Percentiles rank a stretch among this genome's conserved stretches.
Conservation (phyloP, 148 eudicot genomes). For the Simmondsia chinensis region DNA sequence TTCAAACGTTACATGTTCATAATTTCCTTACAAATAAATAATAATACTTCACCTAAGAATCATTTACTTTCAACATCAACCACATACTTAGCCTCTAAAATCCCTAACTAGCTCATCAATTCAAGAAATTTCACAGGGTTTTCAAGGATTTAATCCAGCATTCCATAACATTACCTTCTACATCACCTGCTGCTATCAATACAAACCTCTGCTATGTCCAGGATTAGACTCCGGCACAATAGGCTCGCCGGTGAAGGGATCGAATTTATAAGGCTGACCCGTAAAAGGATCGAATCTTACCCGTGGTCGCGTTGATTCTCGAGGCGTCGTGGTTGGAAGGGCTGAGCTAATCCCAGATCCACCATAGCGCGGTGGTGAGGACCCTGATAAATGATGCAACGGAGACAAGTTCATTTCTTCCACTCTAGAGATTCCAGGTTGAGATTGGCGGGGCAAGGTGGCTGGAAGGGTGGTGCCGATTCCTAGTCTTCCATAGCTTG, state of each 20-base stretch:
- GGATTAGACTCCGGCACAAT: conserved; percentile 31
- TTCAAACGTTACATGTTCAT: no score
- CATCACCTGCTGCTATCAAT: conserved; percentile 5
- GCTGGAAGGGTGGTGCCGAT: conserved; percentile 10
- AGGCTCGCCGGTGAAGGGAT: conserved; percentile 83
- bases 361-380: conserved; percentile 10
- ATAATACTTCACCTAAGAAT: no score
- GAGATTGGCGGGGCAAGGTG: conserved; percentile 23
- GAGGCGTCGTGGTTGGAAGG: conserved; percentile 14
- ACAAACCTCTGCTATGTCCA: conserved; percentile 16
- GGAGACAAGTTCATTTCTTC: conserved; percentile 8
- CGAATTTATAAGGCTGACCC: conserved; percentile 70
- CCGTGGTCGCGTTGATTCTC: conserved; percentile 27
- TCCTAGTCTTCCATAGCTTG: conserved; percentile 20
- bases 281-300: conserved; percentile 72
- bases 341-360: conserved; percentile 17
- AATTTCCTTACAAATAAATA: no score
- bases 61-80: no score
- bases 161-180: no score
- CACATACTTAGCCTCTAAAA: no score
- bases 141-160: no score
- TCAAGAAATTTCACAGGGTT: no score
- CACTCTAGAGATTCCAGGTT: conserved; percentile 11
- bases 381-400: background rate
- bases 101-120: no score